These are phyloP conservation scores for Eucalyptus urophylla DNA, from an alignment of 345 rosid genomes.

Conservation along the genomic window DNA sequence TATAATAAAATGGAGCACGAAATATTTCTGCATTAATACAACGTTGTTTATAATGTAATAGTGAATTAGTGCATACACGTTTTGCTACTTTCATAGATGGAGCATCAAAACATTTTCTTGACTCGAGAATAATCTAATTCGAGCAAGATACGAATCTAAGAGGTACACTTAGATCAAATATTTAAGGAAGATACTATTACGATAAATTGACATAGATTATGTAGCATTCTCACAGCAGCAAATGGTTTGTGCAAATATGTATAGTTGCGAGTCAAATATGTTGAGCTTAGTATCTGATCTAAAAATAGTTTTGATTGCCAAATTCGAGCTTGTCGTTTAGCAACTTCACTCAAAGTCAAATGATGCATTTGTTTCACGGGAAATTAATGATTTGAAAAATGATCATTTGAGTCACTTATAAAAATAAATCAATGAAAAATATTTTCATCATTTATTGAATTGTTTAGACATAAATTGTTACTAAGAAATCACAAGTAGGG, in stretches of 20 bases:
- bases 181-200: not conserved
- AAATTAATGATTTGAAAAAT: too few species aligned
- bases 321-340: not conserved
- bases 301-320: not conserved
- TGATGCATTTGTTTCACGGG: fast-evolving
- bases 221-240: not conserved
- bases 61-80: not conserved
- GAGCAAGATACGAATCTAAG: not conserved
- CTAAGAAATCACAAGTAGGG: not conserved
- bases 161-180: not conserved
- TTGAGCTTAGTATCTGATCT: too few species aligned
- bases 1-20: not conserved
- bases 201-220: not conserved
- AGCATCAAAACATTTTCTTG: not conserved
- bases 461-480: too few species aligned
- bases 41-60: not conserved
- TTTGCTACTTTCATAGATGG: too few species aligned
- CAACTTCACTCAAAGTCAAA: not conserved
- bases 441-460: too few species aligned
- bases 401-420: not conserved
- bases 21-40: not conserved
- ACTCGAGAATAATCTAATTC: not conserved
- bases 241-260: not conserved
- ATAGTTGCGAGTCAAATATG: not conserved
- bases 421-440: not conserved